Conservation (phyloP, 108 stramenopile species). For the Mediolabrus comicus region DNA sequence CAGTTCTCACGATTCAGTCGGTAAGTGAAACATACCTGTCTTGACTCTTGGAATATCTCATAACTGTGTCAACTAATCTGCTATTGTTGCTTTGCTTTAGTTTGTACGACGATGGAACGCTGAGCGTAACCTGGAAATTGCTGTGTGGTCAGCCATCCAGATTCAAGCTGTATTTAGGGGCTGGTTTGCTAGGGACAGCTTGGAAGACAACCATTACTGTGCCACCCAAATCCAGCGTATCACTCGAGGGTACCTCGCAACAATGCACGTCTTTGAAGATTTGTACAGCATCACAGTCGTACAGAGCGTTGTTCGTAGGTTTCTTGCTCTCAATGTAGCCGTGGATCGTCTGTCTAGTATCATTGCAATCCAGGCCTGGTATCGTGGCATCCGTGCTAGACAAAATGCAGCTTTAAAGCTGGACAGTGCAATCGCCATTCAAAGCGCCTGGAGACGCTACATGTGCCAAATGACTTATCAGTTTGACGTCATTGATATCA, state of each 20-base stretch:
- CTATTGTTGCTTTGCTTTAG: not conserved
- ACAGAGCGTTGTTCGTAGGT: slow-evolving; percentile 60
- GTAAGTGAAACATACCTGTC: slow-evolving; percentile 1
- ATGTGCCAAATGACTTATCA: slow-evolving; percentile 49
- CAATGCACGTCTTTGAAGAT: slow-evolving; percentile 58
- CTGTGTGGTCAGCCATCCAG: slow-evolving; percentile 49
- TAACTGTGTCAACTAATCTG: not conserved
- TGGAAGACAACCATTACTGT: slow-evolving; percentile 53
- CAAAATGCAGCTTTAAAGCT: slow-evolving; percentile 17
- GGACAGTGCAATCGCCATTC: slow-evolving; percentile 54
- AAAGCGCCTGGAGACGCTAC: slow-evolving; percentile 57
- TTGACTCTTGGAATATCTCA: not conserved
- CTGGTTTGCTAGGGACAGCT: slow-evolving; percentile 57
- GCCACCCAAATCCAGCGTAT: slow-evolving; percentile 74
- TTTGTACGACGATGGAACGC: slow-evolving; percentile 77
- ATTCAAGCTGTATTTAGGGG: slow-evolving; percentile 73
- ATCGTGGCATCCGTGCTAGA: slow-evolving; percentile 48
- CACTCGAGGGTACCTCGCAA: slow-evolving; percentile 65
- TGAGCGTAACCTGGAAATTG: slow-evolving; percentile 55
- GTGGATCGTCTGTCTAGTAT: slow-evolving; percentile 39
- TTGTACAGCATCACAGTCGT: slow-evolving; percentile 63
- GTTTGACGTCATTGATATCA: slow-evolving; percentile 60
- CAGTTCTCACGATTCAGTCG: slow-evolving; percentile 67
- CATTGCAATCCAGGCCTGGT: slow-evolving; percentile 50
- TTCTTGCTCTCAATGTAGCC: slow-evolving; percentile 41